A percentile compares a stretch with the other conserved stretches of the same genome.
phyloP scores from a whole-genome alignment of 208 protist species.

The Porcisia hertigi region DNA sequence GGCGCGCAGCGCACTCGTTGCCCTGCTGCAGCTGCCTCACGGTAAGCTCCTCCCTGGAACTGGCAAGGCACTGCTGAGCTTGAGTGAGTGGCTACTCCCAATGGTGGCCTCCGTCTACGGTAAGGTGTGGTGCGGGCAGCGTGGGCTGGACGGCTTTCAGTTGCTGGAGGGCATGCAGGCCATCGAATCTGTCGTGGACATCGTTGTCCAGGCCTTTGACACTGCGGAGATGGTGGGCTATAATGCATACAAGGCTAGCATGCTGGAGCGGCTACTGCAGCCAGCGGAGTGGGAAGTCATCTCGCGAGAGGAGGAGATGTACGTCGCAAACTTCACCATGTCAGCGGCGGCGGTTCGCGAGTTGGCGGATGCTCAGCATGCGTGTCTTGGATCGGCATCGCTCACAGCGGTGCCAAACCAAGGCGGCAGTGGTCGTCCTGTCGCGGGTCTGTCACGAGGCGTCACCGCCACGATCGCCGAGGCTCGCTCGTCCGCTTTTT shows the following conservation, averaged over 20 bases:
- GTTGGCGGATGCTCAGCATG: conserved; percentile 16
- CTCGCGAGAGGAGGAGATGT: conserved; percentile 34
- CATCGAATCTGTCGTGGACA: conserved; percentile 39
- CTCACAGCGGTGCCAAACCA: background rate
- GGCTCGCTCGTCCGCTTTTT: conserved; percentile 15
- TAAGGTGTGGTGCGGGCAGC: conserved; percentile 30
- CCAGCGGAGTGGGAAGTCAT: conserved; percentile 47
- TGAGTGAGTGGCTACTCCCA: conserved; percentile 44
- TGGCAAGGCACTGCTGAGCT: conserved; percentile 31
- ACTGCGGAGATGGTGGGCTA: conserved; percentile 54
- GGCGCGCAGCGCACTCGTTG: conserved; percentile 18
- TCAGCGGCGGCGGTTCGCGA: conserved; percentile 18
- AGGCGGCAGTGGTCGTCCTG: background rate
- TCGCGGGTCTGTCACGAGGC: background rate
- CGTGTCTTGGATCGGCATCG: background rate
- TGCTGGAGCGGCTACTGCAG: conserved; percentile 62
- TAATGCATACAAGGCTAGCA: conserved; percentile 76
- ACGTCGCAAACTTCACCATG: conserved; percentile 34
- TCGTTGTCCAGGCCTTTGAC: conserved; percentile 35
- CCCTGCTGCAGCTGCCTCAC: conserved; percentile 30
- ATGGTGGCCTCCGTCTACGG: conserved; percentile 41
- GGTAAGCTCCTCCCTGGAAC: conserved; percentile 37
- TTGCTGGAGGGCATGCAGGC: conserved; percentile 34
- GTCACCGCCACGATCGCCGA: background rate
- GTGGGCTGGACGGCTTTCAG: conserved; percentile 17